phyloP scores from a whole-genome alignment of 768 basidiomycete genomes.

The Ramaria sp. region DNA sequence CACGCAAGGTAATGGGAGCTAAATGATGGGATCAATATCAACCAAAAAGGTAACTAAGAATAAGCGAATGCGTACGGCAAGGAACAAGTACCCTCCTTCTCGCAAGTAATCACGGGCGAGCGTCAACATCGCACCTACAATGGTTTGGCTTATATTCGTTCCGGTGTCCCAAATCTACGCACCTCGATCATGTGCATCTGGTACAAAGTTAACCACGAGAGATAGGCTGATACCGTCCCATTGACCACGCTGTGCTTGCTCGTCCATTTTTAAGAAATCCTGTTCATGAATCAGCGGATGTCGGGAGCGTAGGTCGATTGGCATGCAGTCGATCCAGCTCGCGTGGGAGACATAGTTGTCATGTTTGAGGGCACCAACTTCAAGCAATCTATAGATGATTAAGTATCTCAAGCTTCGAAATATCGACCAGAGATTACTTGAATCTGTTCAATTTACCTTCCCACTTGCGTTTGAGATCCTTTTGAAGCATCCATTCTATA shows the following conservation, averaged over 20 bases:
- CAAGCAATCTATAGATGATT: conserved; percentile 50
- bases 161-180: conserved; percentile 9
- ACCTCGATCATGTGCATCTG: conserved; percentile 69
- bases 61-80: conserved; percentile 42
- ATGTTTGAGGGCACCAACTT: conserved; percentile 80
- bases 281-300: conserved; percentile 79
- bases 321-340: conserved; percentile 61
- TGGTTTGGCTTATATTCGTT: not conserved
- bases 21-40: not conserved
- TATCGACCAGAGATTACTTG: not conserved
- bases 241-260: conserved; percentile 33
- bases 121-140: conserved; percentile 58
- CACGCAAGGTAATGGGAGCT: conserved; percentile 83
- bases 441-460: conserved; percentile 23
- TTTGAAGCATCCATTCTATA: conserved; percentile 50
- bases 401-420: not conserved
- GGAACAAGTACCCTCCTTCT: conserved; percentile 50
- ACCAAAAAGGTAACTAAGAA: not conserved
- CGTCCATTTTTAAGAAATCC: conserved; percentile 66
- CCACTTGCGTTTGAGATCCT: conserved; percentile 19
- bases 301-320: conserved; percentile 78
- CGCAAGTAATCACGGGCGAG: conserved; percentile 48
- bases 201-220: conserved; percentile 84
- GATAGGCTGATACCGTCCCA: conserved; percentile 84
- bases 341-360: conserved; percentile 64